Base-by-base conservation (phyloP, 1,139 yeast species). In the Spathaspora sp. region DNA sequence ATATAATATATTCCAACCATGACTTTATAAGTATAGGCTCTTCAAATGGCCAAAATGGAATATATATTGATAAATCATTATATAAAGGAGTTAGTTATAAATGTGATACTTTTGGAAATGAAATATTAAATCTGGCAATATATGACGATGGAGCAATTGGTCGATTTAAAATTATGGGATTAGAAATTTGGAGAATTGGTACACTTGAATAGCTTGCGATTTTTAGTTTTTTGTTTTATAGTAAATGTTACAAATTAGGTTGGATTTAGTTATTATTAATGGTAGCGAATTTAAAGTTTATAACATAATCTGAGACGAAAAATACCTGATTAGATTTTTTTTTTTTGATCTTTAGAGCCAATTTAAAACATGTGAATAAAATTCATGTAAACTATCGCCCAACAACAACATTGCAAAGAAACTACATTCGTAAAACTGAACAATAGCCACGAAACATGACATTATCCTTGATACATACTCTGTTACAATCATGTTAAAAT, bases 21-120 rank as follows among this genome's bases (percentile, higher is more conserved):
- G 75, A 80, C 25, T 91, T 84, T 58, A 72, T 95, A 38, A 85
- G 96, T 15, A 74, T 93, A 56, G 99, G 99, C 1, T 95, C 96
- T 0, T 96, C 97, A 4, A 57, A 67, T 37, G 98, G 98, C 2
- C 89, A 87, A 58, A 91, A 89, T 64, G 99, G 98, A 1, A 70
- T 95, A 18, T 93, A 95, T 91, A 72, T 91, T 18, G 96, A 89
- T 61, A 84, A 81, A 46, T 79, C 84, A 39, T 74, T 93, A 43
- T 73, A 80, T 49, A 76, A 76, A 43, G 99, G 98, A 1, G 91
- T 89, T 0, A 82, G 93, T 33, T 82, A 81, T 57, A 76, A 81
- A 2, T 86, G 95, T 47, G 82, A 82, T 25, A 95, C 99, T 0
- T 93, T 89, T 71, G 97, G 96, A 2, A 93, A 93, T 63, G 97